Evolutionary conservation across 2,329 filamentous ascomycete genomes (phyloP), one percentile per base, ranked within the genome.

Genomic region (Alternaria gansuensis): DNA sequence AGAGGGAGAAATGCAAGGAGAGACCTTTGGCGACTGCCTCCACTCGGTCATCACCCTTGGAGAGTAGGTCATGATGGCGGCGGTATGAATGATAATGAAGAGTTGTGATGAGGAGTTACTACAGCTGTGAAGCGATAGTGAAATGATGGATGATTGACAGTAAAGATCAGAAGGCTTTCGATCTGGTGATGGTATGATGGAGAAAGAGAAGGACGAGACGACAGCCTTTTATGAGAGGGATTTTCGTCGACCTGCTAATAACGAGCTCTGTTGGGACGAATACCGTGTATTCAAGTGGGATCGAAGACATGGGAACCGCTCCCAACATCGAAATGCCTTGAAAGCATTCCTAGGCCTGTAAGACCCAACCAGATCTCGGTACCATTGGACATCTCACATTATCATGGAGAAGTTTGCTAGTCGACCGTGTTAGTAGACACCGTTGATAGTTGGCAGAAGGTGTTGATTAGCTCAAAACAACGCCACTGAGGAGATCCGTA

Each of bases 41-140:
- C 41, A 37, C 8, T 34, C 31, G 11, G 9, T 5, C 11, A 24
- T 40, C 37, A 40, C 37, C 10, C 21, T 40, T 24, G 21, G 14
- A 24, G 56, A 44, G n/a, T 41, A 49, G 13, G 34, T 24, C 49
- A 57, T 53, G 23, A 9, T 59, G 31, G 13, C 43, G 37, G 24
- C 45, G 40, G 10, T 51, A 48, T 37, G 21, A 17, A 26, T 49
- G 26, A 23, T 36, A 14, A 53, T 57, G 37, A 51, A 29, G 10
- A 36, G 36, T 46, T 34, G 8, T 51, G 28, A 6, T 39, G 33
- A 39, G 24, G 33, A 24, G 3, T 23, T 48, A 34, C 45, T 28
- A 21, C 17, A 43, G 31, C 36, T 36, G 11, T 46, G 21, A 28
- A 51, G 28, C 31, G 29, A 33, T 29, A 43, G 46, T 31, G 23